phyloP scores from a whole-genome alignment of 139 green algal species.

The Coccomyxa sp. region DNA sequence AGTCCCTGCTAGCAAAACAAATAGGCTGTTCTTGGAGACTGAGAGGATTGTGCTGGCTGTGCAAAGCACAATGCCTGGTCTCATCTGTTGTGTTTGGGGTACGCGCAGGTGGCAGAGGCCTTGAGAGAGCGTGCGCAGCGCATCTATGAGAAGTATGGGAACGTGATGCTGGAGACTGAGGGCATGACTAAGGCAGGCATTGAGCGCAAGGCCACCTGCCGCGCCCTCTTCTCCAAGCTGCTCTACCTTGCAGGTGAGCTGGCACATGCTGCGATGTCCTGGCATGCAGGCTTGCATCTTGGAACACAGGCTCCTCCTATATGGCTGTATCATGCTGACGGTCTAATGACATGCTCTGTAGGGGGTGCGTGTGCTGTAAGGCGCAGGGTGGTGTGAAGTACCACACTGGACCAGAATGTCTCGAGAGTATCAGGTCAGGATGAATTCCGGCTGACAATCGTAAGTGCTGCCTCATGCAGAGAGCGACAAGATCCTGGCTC shows the following conservation, averaged over 20 bases:
- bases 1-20: too few species aligned
- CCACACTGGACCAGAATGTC: too few species aligned
- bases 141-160: slow-evolving; percentile 86
- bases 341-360: too few species aligned
- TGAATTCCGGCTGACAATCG: too few species aligned
- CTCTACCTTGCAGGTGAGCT: slow-evolving; percentile 70
- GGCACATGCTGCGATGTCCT: neutral
- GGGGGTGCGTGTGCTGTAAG: too few species aligned
- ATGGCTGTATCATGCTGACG: neutral
- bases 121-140: slow-evolving; percentile 75
- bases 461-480: too few species aligned
- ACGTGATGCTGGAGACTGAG: slow-evolving; percentile 76
- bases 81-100: too few species aligned
- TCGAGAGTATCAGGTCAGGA: too few species aligned
- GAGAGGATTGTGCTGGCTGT: too few species aligned
- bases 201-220: slow-evolving; percentile 81
- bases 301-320: neutral
- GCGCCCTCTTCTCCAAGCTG: slow-evolving; percentile 89
- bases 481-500: slow-evolving; percentile 56
- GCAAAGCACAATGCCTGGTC: too few species aligned
- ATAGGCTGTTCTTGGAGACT: too few species aligned
- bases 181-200: slow-evolving; percentile 65
- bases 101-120: slow-evolving; percentile 61
- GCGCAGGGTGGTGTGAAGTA: too few species aligned
- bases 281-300: neutral